Base-by-base conservation (phyloP, 2,329 filamentous ascomycete species). In the Botrytis paeoniae region DNA sequence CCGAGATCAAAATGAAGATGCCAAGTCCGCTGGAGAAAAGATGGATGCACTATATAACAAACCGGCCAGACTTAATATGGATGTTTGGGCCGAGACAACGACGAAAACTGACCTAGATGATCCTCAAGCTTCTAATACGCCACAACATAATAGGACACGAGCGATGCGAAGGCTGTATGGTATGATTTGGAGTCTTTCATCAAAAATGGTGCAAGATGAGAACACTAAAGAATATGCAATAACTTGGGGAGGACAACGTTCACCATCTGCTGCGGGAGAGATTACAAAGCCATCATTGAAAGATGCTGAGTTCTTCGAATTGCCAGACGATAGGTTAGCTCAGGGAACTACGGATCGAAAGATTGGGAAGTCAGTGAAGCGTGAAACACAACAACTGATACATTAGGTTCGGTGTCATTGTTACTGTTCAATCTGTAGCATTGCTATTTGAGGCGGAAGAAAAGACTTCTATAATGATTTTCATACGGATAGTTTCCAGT, bases 121-220 rank as follows among this genome's bases (percentile, higher is more conserved):
- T n/a, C 14, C 41, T 6, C 8, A 20, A 8, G n/a, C n/a, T 20
- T 25, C 29, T 7, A 39, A 65, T 65, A 41, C 25, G n/a, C n/a
- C 10, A 14, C 57, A 43, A 6, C 20, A 32, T 7, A 61, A 32
- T 12, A 62, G 25, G 8, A 57, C 51, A 70, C 48, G 87, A 62
- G 82, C 82, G 73, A 84, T 87, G 78, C 83, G 83, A 16, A 84
- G 88, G 45, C 77, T 88, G 29, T 88, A 89, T 75, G 77, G 76
- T 5, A 80, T 81, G 43, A 77, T 85, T 1, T 89, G 85, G 86
- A 74, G 63, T 54, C 76, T 84, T 73, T 84, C 84, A 3, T 79
- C 87, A 0, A 83, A 80, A 16, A 83, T 87, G 79, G 79, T 82
- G 43, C 80, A 75, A 76, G 61, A 77, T 79, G 32, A 74, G 62